Percentiles rank a stretch among this genome's conserved stretches.
Evolutionary conservation across 2,329 filamentous ascomycete species (phyloP).

Genomic region (Aspergillus sergii): DNA sequence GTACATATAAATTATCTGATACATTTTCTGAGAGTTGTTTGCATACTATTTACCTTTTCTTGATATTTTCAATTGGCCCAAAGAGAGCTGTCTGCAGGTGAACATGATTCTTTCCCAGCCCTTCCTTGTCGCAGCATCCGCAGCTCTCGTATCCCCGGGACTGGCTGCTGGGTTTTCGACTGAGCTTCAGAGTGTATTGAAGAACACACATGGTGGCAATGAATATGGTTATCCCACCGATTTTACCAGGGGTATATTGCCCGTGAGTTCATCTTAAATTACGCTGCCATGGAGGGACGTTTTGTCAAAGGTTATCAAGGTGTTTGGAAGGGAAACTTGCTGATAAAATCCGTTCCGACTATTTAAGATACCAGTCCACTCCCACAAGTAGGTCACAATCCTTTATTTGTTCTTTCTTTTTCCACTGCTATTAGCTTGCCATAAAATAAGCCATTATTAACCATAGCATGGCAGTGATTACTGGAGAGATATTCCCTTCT

Average conservation of each 20-base stretch:
- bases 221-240: conserved; percentile 64
- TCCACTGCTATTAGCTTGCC: background rate
- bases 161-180: conserved; percentile 40
- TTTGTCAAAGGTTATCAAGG: background rate
- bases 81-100: background rate
- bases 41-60: background rate
- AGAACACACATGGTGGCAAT: conserved; percentile 54
- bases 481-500: conserved; percentile 50
- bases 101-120: conserved; percentile 14
- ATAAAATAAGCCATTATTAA: conserved; percentile 7
- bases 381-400: conserved; percentile 39
- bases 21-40: background rate
- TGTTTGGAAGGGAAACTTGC: background rate
- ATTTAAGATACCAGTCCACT: conserved; percentile 43
- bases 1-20: background rate
- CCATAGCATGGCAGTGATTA: conserved; percentile 55
- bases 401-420: background rate
- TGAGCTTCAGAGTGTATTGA: conserved; percentile 58
- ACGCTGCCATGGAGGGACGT: background rate
- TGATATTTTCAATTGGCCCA: background rate
- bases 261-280: conserved; percentile 42
- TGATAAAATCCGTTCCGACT: background rate
- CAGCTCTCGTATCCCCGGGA: conserved; percentile 27
- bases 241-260: conserved; percentile 62
- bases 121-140: conserved; percentile 23